These are phyloP conservation scores for Silene coronaria DNA, from an alignment of 179 eudicot genomes.

Conservation along the genomic window DNA sequence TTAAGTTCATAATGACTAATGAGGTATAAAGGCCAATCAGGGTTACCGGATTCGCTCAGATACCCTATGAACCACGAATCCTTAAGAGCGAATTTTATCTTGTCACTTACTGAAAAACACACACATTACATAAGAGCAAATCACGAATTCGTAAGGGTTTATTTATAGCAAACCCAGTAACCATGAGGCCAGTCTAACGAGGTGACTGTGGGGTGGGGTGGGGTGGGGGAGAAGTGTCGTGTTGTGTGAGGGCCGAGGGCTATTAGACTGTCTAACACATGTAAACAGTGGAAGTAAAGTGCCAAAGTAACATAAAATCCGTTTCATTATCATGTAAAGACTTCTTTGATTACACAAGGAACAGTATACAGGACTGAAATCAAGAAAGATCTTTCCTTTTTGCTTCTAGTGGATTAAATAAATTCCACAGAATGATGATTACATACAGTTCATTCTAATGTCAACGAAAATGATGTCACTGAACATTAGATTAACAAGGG, in stretches of 20 bases:
- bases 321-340: not conserved
- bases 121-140: too few relatives aligned
- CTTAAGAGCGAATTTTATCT: too few relatives aligned
- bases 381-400: constrained; percentile 24
- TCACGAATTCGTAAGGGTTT: too few relatives aligned
- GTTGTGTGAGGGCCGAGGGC: not conserved
- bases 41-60: too few relatives aligned
- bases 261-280: not conserved
- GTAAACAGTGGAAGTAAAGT: too few relatives aligned
- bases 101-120: too few relatives aligned
- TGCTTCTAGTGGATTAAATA: constrained; percentile 9
- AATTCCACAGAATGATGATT: constrained; percentile 5
- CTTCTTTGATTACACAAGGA: not conserved
- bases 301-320: too few relatives aligned
- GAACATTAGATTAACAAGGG: constrained; percentile 9
- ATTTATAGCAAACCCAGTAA: too few relatives aligned
- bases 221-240: not conserved
- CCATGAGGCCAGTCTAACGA: not conserved
- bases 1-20: not conserved
- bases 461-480: constrained; percentile 15
- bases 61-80: too few relatives aligned
- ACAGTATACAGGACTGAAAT: constrained; percentile 25
- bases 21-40: not conserved
- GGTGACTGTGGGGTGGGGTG: not conserved
- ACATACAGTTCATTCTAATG: constrained; percentile 10